A percentile compares a stretch with the other conserved stretches of the same genome.
phyloP scores from a whole-genome alignment of 192 early-diverging fungal genomes.

The Backusella sp. region DNA sequence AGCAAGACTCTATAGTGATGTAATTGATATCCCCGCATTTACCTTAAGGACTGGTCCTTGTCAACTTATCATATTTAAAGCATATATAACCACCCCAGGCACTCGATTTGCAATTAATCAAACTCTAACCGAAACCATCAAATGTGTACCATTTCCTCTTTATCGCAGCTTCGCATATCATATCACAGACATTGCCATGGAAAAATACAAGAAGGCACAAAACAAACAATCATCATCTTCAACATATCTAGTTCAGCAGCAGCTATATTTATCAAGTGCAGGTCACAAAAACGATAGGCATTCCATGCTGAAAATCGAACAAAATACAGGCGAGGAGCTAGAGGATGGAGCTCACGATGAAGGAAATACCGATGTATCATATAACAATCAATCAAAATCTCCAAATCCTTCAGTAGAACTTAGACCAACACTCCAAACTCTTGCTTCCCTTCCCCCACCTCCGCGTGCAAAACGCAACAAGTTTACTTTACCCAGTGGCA shows the following conservation, averaged over 20 bases:
- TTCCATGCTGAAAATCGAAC: neutral
- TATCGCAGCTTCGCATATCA: slow-evolving; percentile 15
- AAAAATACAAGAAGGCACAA: slow-evolving; percentile 1
- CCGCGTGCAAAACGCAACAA: slow-evolving; percentile 17
- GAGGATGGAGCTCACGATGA: neutral
- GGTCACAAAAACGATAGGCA: neutral
- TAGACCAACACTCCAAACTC: neutral
- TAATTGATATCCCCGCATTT: slow-evolving; percentile 34
- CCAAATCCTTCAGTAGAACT: neutral
- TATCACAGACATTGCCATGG: slow-evolving; percentile 14
- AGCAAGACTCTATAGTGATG: slow-evolving; percentile 21
- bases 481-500: slow-evolving; percentile 3
- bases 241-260: neutral
- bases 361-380: neutral
- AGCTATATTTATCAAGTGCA: slow-evolving; percentile 8
- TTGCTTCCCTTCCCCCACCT: slow-evolving; percentile 18
- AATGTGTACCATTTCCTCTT: slow-evolving; percentile 28
- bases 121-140: slow-evolving; percentile 11
- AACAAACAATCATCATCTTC: neutral
- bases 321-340: neutral
- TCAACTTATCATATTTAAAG: slow-evolving; percentile 30
- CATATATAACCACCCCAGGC: slow-evolving; percentile 24
- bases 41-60: slow-evolving; percentile 21
- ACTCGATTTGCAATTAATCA: slow-evolving; percentile 27
- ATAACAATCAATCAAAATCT: neutral